Base-by-base conservation (phyloP, 108 stramenopile genomes). In the Nitzschia inconspicua region DNA sequence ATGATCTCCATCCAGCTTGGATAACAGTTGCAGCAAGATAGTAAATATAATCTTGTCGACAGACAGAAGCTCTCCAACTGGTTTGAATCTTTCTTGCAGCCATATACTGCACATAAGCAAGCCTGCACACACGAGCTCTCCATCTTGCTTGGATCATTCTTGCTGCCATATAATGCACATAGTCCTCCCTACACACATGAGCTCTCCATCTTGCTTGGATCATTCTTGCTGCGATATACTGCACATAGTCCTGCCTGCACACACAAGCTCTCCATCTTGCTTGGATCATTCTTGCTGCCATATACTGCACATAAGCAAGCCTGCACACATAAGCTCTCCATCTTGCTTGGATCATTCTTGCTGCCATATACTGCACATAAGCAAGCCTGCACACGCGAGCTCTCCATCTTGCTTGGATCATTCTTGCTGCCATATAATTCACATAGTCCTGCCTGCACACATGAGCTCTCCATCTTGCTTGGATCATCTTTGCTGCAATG, bases 371-470 rank as follows among this genome's bases (percentile, higher is more conserved):
- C n/a, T n/a, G n/a, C n/a, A n/a, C n/a, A 72, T n/a, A n/a, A n/a
- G n/a, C n/a, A n/a, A n/a, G 85, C 16, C 70, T 70, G 24, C 75
- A 79, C 58, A 83, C 74, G 43, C 81, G 81, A n/a, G 39, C 35
- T 28, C 80, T 46, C 77, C 67, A 68, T 16, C 42, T 59, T 43
- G 47, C 62, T 47, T 61, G 60, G 26, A 70, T 70, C 7, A 16
- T 59, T 42, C 66, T 68, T 25, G 39, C 55, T 29, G 37, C 66
- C 75, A 23, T 48, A 26, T 26, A 48, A 14, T 4, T 48, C 26
- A 48, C 47, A 23, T 48, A 48, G 23, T 23, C 20, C n/a, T 39
- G 11, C 37, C 37, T 39, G n/a, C 37, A 39, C 14, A n/a, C n/a
- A 11, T 11, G n/a, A 11, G 37, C 37, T 39, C 37, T 11, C 11